Evolutionary conservation across 2,329 filamentous ascomycete species (phyloP).

Genomic region (Alternaria ventricosa): DNA sequence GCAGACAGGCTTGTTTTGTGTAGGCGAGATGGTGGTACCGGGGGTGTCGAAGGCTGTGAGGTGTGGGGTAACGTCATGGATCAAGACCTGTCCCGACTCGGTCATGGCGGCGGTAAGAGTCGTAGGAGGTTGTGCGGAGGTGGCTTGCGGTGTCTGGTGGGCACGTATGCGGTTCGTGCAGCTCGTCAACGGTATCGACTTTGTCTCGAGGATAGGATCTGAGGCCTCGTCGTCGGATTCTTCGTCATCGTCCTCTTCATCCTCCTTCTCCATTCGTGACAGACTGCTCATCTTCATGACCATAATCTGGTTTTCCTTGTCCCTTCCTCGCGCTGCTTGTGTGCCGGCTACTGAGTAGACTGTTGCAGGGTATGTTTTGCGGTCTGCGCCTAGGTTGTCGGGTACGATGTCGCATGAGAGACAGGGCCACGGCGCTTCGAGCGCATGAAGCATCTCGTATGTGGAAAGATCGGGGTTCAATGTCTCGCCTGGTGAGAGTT

Average conservation of each 20-base stretch:
- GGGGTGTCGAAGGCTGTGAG: constrained; percentile 89
- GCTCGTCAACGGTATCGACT: constrained; percentile 81
- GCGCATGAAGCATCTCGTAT: constrained; percentile 95
- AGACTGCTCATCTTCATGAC: constrained; percentile 95
- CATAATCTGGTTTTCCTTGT: constrained; percentile 91
- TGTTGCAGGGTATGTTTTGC: constrained; percentile 92
- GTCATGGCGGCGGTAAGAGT: constrained; percentile 92
- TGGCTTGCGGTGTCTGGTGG: constrained; percentile 77
- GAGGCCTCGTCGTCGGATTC: constrained; percentile 72
- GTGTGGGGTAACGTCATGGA: constrained; percentile 93
- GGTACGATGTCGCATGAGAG: constrained; percentile 92
- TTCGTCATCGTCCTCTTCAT: constrained; percentile 70
- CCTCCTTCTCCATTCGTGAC: constrained; percentile 83
- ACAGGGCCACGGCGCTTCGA: constrained; percentile 96
- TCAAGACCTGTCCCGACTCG: constrained; percentile 84
- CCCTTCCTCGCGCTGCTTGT: constrained; percentile 77
- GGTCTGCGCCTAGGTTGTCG: constrained; percentile 84
- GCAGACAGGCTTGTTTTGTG: constrained; percentile 85
- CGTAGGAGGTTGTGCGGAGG: constrained; percentile 73
- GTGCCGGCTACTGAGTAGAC: constrained; percentile 95
- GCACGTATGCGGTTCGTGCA: constrained; percentile 94
- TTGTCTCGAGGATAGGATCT: constrained; percentile 93
- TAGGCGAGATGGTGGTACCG: constrained; percentile 77
- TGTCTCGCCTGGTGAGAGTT: constrained; percentile 88
- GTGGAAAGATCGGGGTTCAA: constrained; percentile 90